These are phyloP conservation scores for Lachnum nothofagi DNA, from an alignment of 2,329 filamentous ascomycete genomes.

Conservation along the genomic window DNA sequence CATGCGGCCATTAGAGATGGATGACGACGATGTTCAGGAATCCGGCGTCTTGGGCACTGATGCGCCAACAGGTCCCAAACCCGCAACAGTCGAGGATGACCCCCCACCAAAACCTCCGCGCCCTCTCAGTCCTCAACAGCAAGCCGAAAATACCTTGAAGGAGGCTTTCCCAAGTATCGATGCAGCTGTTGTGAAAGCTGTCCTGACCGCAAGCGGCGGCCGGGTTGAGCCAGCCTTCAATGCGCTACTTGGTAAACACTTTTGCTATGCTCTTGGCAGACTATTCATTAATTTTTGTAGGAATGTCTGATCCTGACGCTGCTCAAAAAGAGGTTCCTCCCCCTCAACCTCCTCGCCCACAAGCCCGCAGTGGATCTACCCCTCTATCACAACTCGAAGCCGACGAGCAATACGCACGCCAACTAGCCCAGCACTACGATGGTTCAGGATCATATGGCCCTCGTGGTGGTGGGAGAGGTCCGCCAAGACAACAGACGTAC, in stretches of 20 bases:
- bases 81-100: constrained; percentile 44
- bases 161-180: constrained; percentile 92
- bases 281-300: constrained; percentile 36
- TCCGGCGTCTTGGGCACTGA: constrained; percentile 47
- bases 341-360: constrained; percentile 73
- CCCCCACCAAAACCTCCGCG: constrained; percentile 77
- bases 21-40: constrained; percentile 66
- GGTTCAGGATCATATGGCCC: constrained; percentile 54
- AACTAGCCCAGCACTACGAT: constrained; percentile 82
- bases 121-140: constrained; percentile 73
- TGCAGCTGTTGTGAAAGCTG: constrained; percentile 72
- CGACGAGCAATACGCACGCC: constrained; percentile 86
- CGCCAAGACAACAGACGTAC: constrained; percentile 44
- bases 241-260: constrained; percentile 69
- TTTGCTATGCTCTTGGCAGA: background rate
- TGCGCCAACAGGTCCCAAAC: constrained; percentile 37
- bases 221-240: constrained; percentile 93
- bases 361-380: constrained; percentile 46
- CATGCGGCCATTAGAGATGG: constrained; percentile 59
- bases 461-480: constrained; percentile 37
- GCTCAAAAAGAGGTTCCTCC: constrained; percentile 57
- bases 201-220: constrained; percentile 79
- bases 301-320: constrained; percentile 76
- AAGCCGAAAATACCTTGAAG: constrained; percentile 81
- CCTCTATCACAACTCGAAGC: constrained; percentile 78